These are phyloP conservation scores for Tremellales sp. DNA, from an alignment of 1,284 basidiomycete species.

Conservation along the genomic window DNA sequence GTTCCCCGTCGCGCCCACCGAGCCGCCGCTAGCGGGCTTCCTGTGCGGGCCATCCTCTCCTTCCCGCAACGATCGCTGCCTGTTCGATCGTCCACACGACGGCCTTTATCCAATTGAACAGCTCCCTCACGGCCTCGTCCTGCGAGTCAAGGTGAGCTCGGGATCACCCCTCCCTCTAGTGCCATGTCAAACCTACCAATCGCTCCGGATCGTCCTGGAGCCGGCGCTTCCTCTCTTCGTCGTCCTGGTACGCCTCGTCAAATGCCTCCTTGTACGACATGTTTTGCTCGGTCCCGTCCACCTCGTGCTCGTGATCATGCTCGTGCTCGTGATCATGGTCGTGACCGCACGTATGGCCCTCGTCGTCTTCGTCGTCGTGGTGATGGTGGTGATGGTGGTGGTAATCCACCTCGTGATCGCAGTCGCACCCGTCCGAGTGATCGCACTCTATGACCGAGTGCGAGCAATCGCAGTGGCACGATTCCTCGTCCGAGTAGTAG, in stretches of 20 bases:
- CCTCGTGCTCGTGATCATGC: conserved; percentile 11
- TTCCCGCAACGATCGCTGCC: conserved; percentile 43
- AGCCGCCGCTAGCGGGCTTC: conserved; percentile 2
- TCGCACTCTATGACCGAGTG: conserved; percentile 9
- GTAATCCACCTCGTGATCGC: conserved; percentile 18
- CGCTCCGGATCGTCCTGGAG: conserved; percentile 41
- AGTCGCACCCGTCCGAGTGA: conserved; percentile 18
- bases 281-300: conserved; percentile 6
- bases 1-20: too few relatives aligned
- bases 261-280: conserved; percentile 7
- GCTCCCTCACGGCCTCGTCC: conserved; percentile 45
- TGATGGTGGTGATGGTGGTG: conserved; percentile 9
- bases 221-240: conserved; percentile 15
- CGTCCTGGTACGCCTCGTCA: conserved; percentile 5
- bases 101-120: conserved; percentile 50
- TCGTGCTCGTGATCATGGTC: conserved; percentile 12
- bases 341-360: too few relatives aligned
- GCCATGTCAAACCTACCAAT: conserved; percentile 37
- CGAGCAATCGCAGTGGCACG: conserved; percentile 30
- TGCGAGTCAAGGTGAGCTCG: conserved; percentile 11
- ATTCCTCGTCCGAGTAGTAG: conserved; percentile 32
- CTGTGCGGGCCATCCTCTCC: conserved; percentile 13
- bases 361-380: conserved; percentile 4
- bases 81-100: conserved; percentile 50
- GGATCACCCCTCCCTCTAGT: background rate